Evolutionary conservation across 805 yeast species (phyloP).

Genomic region (Starmerella cellae): DNA sequence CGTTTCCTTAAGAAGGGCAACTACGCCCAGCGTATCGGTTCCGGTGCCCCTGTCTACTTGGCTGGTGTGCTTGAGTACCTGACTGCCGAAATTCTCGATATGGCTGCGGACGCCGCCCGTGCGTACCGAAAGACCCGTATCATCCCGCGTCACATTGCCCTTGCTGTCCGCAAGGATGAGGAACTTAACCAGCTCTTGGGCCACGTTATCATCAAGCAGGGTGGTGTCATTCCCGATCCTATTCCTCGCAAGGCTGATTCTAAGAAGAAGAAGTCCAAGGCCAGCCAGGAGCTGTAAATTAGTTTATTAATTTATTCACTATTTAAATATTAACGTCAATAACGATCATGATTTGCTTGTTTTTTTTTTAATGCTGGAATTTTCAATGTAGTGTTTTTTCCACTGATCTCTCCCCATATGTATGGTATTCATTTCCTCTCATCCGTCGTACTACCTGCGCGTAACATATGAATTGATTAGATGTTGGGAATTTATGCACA

Average conservation of each 20-base stretch:
- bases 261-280: constrained; percentile 29
- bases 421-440: too few relatives aligned
- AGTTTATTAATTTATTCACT: constrained; percentile 11
- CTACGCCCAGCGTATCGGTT: constrained; percentile 62
- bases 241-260: constrained; percentile 32
- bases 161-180: constrained; percentile 96
- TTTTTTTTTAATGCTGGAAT: too few relatives aligned
- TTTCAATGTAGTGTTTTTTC: too few relatives aligned
- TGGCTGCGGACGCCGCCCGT: constrained; percentile 97
- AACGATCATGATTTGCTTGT: too few relatives aligned
- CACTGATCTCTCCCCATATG: too few relatives aligned
- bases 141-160: constrained; percentile 91
- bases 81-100: constrained; percentile 91
- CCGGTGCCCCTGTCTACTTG: constrained; percentile 81
- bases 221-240: constrained; percentile 94
- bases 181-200: constrained; percentile 79
- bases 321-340: not conserved
- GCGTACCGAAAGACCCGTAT: constrained; percentile 92
- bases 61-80: constrained; percentile 93
- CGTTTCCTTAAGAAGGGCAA: constrained; percentile 83
- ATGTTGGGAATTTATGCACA: too few relatives aligned
- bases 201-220: constrained; percentile 90
- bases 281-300: constrained; percentile 30
- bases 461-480: too few relatives aligned
- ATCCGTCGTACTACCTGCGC: too few relatives aligned